Conservation (phyloP, 257 asterid genomes). For the Galeopsis tetrahit region DNA sequence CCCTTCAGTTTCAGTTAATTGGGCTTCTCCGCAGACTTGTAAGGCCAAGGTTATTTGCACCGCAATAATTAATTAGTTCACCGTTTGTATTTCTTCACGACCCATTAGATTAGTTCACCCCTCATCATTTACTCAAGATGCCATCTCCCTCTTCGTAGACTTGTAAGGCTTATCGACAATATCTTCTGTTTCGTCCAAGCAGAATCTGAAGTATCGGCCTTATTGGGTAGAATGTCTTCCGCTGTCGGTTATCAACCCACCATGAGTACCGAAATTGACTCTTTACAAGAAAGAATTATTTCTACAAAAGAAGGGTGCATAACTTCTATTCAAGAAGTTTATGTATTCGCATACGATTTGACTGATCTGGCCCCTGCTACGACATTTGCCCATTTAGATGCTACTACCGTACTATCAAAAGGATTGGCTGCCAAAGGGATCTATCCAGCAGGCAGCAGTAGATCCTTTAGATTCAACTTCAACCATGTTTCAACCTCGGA, state of each 20-base stretch:
- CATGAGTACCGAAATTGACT: background rate
- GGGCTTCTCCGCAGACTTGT: background rate
- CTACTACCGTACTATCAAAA: conserved; percentile 10
- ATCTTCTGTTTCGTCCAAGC: conserved; percentile 15
- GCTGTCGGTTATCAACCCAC: conserved; percentile 4
- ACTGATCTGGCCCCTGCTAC: conserved; percentile 14
- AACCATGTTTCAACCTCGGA: conserved; percentile 53
- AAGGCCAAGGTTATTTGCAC: too few relatives aligned
- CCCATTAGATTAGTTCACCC: too few relatives aligned
- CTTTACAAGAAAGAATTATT: conserved; percentile 4
- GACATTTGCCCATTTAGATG: conserved; percentile 15
- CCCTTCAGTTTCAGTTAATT: background rate
- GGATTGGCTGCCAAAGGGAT: background rate
- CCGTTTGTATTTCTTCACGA: too few relatives aligned
- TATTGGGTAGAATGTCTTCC: background rate
- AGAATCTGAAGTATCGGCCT: background rate
- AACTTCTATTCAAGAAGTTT: conserved; percentile 20
- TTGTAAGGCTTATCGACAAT: conserved; percentile 12
- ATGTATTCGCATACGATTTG: background rate
- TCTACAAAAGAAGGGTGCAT: conserved; percentile 16
- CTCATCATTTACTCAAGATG: too few relatives aligned
- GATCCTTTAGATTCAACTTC: conserved; percentile 45
- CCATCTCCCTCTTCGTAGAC: too few relatives aligned
- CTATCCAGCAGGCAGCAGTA: background rate
- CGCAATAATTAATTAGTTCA: too few relatives aligned